A percentile compares a stretch with the other conserved stretches of the same genome.
phyloP scores from a whole-genome alignment of 2,329 filamentous ascomycete genomes.

The Alternaria postmessia region DNA sequence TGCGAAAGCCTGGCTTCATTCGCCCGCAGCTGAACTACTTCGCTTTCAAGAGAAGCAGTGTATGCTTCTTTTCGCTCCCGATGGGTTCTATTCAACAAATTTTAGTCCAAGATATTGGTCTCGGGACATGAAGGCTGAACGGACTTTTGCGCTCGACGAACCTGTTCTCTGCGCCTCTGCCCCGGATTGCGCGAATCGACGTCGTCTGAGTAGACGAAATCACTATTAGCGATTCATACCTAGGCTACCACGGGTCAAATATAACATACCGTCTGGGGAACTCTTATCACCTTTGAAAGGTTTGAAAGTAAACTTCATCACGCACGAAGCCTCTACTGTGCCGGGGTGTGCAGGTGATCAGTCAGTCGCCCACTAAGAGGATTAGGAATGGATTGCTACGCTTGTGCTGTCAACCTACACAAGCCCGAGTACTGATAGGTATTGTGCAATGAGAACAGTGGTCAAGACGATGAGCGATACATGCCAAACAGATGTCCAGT shows the following conservation, averaged over 20 bases:
- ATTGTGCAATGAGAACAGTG: not conserved
- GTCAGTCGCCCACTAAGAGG: not conserved
- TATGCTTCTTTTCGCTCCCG: slow-evolving; percentile 48
- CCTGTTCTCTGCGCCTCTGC: slow-evolving; percentile 47
- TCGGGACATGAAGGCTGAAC: not conserved
- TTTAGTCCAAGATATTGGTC: not conserved
- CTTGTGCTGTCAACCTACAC: not conserved
- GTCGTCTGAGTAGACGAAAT: not conserved
- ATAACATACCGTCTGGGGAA: slow-evolving; percentile 3
- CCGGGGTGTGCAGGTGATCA: not conserved
- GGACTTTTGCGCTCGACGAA: slow-evolving; percentile 48
- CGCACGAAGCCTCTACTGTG: not conserved
- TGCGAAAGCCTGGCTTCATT: slow-evolving; percentile 41
- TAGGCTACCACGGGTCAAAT: not conserved
- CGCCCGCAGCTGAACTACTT: slow-evolving; percentile 40
- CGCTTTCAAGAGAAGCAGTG: slow-evolving; percentile 37
- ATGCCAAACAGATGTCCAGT: not conserved
- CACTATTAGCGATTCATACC: not conserved
- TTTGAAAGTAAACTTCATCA: slow-evolving; percentile 28
- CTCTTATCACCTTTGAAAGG: slow-evolving; percentile 16
- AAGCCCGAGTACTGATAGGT: not conserved
- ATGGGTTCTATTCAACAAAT: slow-evolving; percentile 31
- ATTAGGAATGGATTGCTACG: not conserved
- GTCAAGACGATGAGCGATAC: not conserved
- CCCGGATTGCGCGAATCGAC: slow-evolving; percentile 4